A percentile compares a stretch with the other conserved stretches of the same genome.
These are phyloP conservation scores for Pleurotus pulmonarius DNA, from an alignment of 768 basidiomycete species.

Conservation along the genomic window DNA sequence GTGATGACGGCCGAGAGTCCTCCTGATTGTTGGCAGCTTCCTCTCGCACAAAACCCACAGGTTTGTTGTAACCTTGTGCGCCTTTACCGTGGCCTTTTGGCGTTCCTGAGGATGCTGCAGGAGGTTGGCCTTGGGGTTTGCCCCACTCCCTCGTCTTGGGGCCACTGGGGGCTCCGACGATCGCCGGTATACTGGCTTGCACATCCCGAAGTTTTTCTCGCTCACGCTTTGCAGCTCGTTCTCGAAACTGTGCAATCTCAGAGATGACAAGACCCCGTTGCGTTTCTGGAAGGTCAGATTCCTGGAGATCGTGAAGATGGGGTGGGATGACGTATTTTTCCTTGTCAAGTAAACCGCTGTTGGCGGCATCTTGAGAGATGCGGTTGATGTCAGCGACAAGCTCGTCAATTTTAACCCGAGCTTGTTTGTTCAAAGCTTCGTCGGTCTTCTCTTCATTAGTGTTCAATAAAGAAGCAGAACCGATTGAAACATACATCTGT, in stretches of 20 bases:
- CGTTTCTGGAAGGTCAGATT: slow-evolving; percentile 95
- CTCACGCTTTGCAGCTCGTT: slow-evolving; percentile 88
- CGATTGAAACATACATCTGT: slow-evolving; percentile 62
- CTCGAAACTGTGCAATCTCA: slow-evolving; percentile 95
- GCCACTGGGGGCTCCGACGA: slow-evolving; percentile 56
- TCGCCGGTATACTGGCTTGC: slow-evolving; percentile 49
- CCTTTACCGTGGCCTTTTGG: slow-evolving; percentile 57
- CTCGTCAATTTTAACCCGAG: slow-evolving; percentile 60
- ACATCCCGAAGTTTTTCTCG: slow-evolving; percentile 85
- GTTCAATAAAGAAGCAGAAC: neutral
- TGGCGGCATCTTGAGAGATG: slow-evolving; percentile 70
- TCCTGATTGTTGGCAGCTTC: slow-evolving; percentile 33
- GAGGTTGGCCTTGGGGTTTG: slow-evolving; percentile 47
- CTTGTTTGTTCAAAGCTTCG: slow-evolving; percentile 57
- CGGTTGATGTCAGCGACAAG: slow-evolving; percentile 71
- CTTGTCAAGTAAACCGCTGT: slow-evolving; percentile 71
- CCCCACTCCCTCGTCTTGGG: slow-evolving; percentile 82
- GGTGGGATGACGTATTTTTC: slow-evolving; percentile 90
- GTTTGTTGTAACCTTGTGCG: slow-evolving; percentile 74
- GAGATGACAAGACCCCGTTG: slow-evolving; percentile 89
- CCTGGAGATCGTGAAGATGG: slow-evolving; percentile 95
- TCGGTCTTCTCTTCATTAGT: slow-evolving; percentile 50
- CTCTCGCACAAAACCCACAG: slow-evolving; percentile 80
- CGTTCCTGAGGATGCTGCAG: slow-evolving; percentile 26
- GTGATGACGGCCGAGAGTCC: slow-evolving; percentile 29